Conservation (phyloP, 192 early-diverging fungal species). For the Hyaloraphidium curvatum region DNA sequence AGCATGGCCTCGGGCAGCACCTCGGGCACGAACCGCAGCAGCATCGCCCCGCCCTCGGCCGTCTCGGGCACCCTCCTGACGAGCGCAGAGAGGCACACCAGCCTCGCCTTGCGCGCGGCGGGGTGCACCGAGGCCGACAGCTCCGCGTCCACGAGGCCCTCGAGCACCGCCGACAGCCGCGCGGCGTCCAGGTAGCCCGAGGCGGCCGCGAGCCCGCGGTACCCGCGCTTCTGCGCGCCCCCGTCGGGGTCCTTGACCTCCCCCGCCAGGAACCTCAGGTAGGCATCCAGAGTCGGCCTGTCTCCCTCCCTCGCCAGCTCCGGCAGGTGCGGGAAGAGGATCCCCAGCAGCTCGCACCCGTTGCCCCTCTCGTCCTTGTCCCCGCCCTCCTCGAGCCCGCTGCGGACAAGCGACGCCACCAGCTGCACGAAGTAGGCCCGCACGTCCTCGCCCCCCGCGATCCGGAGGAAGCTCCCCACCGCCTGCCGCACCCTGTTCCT, state of each 20-base stretch:
- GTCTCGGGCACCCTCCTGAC: constrained; percentile 41
- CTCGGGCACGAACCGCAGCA: constrained; percentile 69
- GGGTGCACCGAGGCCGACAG: constrained; percentile 40
- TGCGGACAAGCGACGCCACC: too few species aligned
- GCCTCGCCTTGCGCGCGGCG: constrained; percentile 64
- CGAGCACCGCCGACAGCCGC: constrained; percentile 30
- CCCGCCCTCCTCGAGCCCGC: too few species aligned
- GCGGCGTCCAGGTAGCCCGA: constrained; percentile 13
- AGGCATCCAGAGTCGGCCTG: too few species aligned
- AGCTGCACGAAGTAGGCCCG: background rate
- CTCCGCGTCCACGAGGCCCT: constrained; percentile 39
- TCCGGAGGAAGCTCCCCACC: constrained; percentile 19
- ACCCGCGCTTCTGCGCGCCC: background rate
- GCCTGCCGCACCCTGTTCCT: constrained; percentile 12
- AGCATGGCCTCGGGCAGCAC: constrained; percentile 81
- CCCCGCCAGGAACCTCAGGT: too few species aligned
- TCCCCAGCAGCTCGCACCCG: too few species aligned
- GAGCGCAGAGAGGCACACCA: constrained; percentile 42
- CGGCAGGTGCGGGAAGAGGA: too few species aligned
- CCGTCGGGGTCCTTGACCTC: too few species aligned
- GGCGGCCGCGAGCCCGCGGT: constrained; percentile 11
- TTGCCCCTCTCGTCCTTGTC: too few species aligned
- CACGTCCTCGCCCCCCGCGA: constrained; percentile 17
- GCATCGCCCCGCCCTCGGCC: constrained; percentile 8
- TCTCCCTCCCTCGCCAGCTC: too few species aligned